These are phyloP conservation scores for Syzygium aromaticum DNA, from an alignment of 345 rosid genomes.

Conservation along the genomic window DNA sequence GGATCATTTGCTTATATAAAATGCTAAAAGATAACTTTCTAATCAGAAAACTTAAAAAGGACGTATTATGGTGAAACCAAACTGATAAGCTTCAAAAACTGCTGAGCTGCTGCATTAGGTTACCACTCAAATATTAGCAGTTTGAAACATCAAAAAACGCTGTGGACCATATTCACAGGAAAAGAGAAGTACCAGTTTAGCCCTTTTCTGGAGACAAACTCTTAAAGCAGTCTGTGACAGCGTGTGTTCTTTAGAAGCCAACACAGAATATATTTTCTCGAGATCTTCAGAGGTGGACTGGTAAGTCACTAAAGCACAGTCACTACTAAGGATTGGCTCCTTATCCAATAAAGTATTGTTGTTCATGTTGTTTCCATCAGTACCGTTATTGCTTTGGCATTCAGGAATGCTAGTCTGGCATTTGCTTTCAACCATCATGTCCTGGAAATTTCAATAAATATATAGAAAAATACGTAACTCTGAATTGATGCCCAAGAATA, in stretches of 20 bases:
- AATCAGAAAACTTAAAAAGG: background rate
- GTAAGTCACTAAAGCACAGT: conserved; percentile 8
- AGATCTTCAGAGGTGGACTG: conserved; percentile 21
- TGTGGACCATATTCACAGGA: background rate
- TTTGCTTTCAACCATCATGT: background rate
- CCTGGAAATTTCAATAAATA: background rate
- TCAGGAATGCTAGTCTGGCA: conserved; percentile 1
- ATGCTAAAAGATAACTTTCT: background rate
- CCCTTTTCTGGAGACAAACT: background rate
- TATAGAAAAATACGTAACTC: background rate
- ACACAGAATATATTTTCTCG: conserved; percentile 17
- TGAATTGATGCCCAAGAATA: background rate
- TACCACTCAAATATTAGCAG: background rate
- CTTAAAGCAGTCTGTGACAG: conserved; percentile 37
- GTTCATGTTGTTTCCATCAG: conserved; percentile 8
- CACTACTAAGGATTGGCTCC: conserved; percentile 1
- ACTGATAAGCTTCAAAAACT: background rate
- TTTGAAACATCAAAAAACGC: background rate
- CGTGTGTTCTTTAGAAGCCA: conserved; percentile 32
- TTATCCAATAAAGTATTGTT: conserved; percentile 2
- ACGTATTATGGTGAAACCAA: background rate
- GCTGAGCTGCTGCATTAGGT: background rate
- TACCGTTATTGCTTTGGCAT: conserved; percentile 16
- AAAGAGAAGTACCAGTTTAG: background rate
- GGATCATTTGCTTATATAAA: background rate